A percentile compares a stretch with the other conserved stretches of the same genome.
phyloP scores from a whole-genome alignment of 139 green algal species.

The Edaphochlamys debaryana region DNA sequence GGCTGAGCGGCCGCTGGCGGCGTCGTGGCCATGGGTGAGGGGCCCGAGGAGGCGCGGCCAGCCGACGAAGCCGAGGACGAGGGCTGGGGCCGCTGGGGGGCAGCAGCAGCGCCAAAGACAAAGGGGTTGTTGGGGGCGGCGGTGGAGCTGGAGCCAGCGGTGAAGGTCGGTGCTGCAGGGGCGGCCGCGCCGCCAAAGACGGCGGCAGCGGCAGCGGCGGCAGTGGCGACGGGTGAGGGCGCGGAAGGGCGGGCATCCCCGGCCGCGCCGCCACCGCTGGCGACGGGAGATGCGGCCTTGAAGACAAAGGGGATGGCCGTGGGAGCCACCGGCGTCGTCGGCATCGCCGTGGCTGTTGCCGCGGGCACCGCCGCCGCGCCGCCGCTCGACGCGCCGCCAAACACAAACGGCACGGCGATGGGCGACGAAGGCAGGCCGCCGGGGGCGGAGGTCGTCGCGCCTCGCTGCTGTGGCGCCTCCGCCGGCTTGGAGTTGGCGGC shows the following conservation, averaged over 20 bases:
- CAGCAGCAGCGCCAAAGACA: neutral
- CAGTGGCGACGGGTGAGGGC: neutral
- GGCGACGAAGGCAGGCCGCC: no score
- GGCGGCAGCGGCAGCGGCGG: neutral
- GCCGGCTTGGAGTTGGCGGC: no score
- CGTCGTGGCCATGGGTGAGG: conserved; percentile 12
- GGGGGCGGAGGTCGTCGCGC: no score
- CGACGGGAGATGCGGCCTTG: no score
- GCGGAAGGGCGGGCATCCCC: neutral
- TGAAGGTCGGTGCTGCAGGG: neutral
- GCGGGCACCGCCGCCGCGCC: no score
- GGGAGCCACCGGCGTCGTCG: neutral
- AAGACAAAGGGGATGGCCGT: neutral
- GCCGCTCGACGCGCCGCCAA: neutral
- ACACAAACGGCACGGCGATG: neutral
- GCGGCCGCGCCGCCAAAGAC: neutral
- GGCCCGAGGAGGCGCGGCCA: neutral
- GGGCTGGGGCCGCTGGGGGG: neutral
- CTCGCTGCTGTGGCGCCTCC: no score
- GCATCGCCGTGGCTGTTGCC: neutral
- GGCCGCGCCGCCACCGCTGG: neutral
- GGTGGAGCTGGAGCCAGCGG: neutral
- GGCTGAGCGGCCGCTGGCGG: neutral
- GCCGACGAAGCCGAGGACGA: neutral
- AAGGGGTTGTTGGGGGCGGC: neutral